A percentile compares a stretch with the other conserved stretches of the same genome.
Conservation (phyloP, 2,329 filamentous ascomycete genomes). For the Zasmidium angulare region DNA sequence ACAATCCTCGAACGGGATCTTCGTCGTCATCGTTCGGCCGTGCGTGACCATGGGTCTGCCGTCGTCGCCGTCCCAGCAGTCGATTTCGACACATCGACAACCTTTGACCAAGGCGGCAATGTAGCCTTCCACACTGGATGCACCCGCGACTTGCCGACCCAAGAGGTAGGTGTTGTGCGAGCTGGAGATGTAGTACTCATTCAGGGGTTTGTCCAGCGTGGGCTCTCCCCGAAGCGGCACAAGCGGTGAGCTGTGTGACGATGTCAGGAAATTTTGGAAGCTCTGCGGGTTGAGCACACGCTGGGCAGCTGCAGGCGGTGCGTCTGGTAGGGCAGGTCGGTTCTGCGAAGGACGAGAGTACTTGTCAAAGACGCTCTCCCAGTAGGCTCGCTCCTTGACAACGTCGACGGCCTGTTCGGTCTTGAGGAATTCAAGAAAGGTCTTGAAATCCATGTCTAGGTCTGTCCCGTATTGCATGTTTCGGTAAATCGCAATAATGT, state of each 20-base stretch:
- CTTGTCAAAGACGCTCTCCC: slow-evolving; percentile 66
- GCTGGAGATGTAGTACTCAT: slow-evolving; percentile 97
- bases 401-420: slow-evolving; percentile 75
- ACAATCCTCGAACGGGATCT: slow-evolving; percentile 86
- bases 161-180: slow-evolving; percentile 98
- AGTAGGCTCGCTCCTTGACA: slow-evolving; percentile 62
- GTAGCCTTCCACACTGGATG: slow-evolving; percentile 93
- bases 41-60: slow-evolving; percentile 88
- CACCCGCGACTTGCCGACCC: slow-evolving; percentile 83
- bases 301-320: slow-evolving; percentile 44
- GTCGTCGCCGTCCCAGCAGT: slow-evolving; percentile 94
- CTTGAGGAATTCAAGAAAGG: slow-evolving; percentile 75
- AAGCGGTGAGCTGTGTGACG: slow-evolving; percentile 42
- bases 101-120: slow-evolving; percentile 83
- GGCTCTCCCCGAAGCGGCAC: slow-evolving; percentile 26
- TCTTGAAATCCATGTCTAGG: slow-evolving; percentile 64
- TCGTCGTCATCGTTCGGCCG: slow-evolving; percentile 82
- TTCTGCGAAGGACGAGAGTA: slow-evolving; percentile 27
- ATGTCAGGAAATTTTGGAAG: slow-evolving; percentile 76
- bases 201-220: slow-evolving; percentile 76
- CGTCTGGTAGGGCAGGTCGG: slow-evolving; percentile 46
- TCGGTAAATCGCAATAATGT: slow-evolving; percentile 73
- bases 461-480: slow-evolving; percentile 50
- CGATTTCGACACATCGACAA: slow-evolving; percentile 93
- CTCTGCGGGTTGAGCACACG: slow-evolving; percentile 72